Conservation (phyloP, 129 eudicot genomes). For the Escallonia rubra region DNA sequence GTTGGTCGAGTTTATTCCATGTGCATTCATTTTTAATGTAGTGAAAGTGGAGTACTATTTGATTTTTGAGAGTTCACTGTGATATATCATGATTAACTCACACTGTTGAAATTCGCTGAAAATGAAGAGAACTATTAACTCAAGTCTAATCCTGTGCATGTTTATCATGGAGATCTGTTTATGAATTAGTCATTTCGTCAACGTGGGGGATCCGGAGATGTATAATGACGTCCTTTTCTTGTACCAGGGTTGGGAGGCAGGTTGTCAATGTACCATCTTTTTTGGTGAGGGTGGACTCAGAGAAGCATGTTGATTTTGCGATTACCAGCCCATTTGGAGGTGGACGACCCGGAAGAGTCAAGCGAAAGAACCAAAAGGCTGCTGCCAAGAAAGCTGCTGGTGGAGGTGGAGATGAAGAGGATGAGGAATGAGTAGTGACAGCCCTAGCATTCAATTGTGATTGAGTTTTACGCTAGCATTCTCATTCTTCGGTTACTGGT, state of each 20-base stretch:
- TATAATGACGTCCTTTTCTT: not conserved
- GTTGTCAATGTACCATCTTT: constrained; percentile 40
- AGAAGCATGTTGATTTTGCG: constrained; percentile 40
- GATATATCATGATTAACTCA: no score
- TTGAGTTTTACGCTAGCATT: not conserved
- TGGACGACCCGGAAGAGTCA: constrained; percentile 43
- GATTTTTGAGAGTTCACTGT: no score
- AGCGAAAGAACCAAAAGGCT: constrained; percentile 39
- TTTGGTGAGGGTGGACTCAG: constrained; percentile 41
- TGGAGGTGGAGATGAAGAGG: constrained; percentile 30
- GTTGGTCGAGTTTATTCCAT: no score
- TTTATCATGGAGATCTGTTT: not conserved
- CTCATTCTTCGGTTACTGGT: not conserved
- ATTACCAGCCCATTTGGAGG: constrained; percentile 36
- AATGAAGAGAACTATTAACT: no score
- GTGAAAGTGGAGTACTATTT: no score
- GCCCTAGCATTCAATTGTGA: not conserved
- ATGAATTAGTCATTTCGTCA: not conserved
- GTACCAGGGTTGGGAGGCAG: constrained; percentile 40
- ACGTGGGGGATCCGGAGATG: no score
- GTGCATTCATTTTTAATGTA: no score
- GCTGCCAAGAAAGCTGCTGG: constrained; percentile 37
- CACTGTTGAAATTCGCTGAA: no score
- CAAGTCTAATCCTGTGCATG: not conserved
- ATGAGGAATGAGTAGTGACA: constrained; percentile 5